Conservation (phyloP, 2,329 filamentous ascomycete genomes). For the Dactylella cylindrospora region DNA sequence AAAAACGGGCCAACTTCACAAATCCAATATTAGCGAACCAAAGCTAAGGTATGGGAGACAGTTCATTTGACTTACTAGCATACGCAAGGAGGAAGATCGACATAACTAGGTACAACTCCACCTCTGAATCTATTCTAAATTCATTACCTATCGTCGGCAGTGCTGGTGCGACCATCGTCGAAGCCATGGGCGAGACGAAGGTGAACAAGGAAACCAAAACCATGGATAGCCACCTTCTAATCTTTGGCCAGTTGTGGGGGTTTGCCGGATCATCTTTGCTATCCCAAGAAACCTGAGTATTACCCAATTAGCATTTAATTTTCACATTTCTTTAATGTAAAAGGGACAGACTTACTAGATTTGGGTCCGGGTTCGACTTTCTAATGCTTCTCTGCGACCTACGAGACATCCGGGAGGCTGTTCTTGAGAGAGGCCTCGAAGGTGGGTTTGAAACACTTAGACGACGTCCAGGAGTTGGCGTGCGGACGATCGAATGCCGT, state of each 20-base stretch:
- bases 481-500: no score
- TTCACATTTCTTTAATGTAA: slow-evolving; percentile 50
- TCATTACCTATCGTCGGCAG: slow-evolving; percentile 54
- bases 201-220: slow-evolving; percentile 61
- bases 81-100: background rate
- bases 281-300: slow-evolving; percentile 56
- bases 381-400: no score
- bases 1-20: slow-evolving; percentile 50
- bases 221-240: slow-evolving; percentile 61
- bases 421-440: no score
- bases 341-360: slow-evolving; percentile 51
- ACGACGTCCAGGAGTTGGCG: no score
- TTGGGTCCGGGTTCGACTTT: no score
- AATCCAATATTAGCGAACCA: no score
- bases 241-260: slow-evolving; percentile 60
- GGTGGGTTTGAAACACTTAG: no score
- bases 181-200: slow-evolving; percentile 65
- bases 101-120: background rate
- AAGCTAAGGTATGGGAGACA: no score
- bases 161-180: slow-evolving; percentile 60
- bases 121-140: slow-evolving; percentile 26
- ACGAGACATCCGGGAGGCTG: no score
- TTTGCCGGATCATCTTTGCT: slow-evolving; percentile 57
- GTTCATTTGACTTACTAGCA: no score
- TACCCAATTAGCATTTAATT: slow-evolving; percentile 52